Percentiles rank a stretch among this genome's conserved stretches.
These are phyloP conservation scores for Trametes maxima DNA, from an alignment of 768 basidiomycete species.

Conservation along the genomic window DNA sequence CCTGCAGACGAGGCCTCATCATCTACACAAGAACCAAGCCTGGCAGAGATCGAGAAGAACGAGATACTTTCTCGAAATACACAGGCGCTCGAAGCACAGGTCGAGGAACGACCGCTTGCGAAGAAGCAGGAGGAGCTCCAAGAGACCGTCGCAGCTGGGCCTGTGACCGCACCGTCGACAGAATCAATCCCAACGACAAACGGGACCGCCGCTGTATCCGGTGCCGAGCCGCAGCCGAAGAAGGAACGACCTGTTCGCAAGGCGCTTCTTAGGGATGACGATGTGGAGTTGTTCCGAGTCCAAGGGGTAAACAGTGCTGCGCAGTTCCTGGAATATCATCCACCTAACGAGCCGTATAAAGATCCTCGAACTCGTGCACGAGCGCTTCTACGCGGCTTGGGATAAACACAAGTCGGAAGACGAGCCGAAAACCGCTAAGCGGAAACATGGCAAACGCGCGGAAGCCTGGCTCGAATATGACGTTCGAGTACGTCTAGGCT, in stretches of 20 bases:
- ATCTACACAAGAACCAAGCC: conserved; percentile 33
- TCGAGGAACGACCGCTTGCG: conserved; percentile 84
- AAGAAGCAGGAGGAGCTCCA: conserved; percentile 83
- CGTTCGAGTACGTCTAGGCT: conserved; percentile 67
- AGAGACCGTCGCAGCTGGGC: conserved; percentile 42
- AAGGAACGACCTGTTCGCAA: conserved; percentile 56
- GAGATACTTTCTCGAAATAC: conserved; percentile 71
- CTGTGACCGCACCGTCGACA: neutral
- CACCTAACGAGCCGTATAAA: conserved; percentile 34
- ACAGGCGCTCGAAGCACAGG: conserved; percentile 77
- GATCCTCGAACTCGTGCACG: conserved; percentile 84
- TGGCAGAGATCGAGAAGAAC: conserved; percentile 50
- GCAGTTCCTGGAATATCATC: too few species aligned
- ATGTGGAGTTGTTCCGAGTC: conserved; percentile 80
- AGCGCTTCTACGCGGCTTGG: conserved; percentile 71
- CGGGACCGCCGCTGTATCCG: neutral
- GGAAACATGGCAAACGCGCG: conserved; percentile 33
- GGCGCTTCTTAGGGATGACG: conserved; percentile 86
- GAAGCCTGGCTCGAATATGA: conserved; percentile 50
- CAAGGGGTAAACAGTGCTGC: conserved; percentile 53
- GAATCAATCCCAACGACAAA: conserved; percentile 1
- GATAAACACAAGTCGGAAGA: conserved; percentile 41
- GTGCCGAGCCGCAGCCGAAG: conserved; percentile 3
- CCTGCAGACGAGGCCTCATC: conserved; percentile 12
- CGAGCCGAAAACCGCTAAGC: conserved; percentile 33